These are phyloP conservation scores for Panicum virgatum DNA, from an alignment of 202 grass and related monocot species.

Conservation along the genomic window DNA sequence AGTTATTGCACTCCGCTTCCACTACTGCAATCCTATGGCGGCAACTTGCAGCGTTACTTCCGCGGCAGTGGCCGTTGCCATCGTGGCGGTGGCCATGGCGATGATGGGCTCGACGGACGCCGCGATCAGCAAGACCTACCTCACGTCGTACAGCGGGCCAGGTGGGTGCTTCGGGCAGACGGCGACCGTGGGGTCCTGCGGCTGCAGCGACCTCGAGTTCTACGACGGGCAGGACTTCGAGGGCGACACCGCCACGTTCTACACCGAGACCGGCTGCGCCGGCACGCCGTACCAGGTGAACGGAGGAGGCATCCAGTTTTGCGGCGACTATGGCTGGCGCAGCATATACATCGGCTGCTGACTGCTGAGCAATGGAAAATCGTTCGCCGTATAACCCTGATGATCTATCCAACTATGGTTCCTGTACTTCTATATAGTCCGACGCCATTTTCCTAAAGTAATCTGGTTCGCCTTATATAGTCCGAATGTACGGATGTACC, in stretches of 20 bases:
- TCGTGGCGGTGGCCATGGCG: background rate
- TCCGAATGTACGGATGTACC: too few species aligned
- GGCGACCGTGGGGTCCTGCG: constrained; percentile 13
- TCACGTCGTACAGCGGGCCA: constrained; percentile 8
- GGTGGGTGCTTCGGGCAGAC: constrained; percentile 4
- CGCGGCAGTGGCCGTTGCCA: background rate
- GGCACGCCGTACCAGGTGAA: background rate
- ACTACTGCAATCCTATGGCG: background rate
- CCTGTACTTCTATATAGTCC: too few species aligned
- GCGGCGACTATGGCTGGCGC: constrained; percentile 27
- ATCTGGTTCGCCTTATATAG: too few species aligned
- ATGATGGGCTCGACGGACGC: background rate
- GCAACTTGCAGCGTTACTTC: background rate
- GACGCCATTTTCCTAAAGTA: too few species aligned
- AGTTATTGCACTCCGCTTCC: background rate
- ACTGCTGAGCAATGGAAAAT: constrained; percentile 21
- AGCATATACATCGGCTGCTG: constrained; percentile 35
- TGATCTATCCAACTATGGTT: background rate
- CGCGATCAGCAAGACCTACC: background rate
- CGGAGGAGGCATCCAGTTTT: constrained; percentile 5
- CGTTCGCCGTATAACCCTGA: background rate
- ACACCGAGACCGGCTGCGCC: constrained; percentile 11
- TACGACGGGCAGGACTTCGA: constrained; percentile 28
- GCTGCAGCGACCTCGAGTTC: constrained; percentile 26
- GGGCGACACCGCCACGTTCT: constrained; percentile 31